Base-by-base conservation (phyloP, 495 filamentous ascomycete species). In the Trichoderma erinaceum region DNA sequence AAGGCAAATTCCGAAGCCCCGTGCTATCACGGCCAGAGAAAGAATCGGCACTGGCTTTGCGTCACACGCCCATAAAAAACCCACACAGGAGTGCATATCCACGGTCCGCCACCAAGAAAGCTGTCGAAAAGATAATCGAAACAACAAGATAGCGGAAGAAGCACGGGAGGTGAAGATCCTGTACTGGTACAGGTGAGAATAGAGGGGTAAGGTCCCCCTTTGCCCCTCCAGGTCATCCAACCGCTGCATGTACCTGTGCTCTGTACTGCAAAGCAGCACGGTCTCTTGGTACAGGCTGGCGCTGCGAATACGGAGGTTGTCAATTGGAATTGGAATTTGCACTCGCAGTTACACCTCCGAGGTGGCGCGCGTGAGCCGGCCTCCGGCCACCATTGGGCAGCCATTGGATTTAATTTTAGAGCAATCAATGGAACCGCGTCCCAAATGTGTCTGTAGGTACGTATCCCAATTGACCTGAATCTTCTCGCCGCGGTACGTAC, bases 361-460 rank as follows among this genome's bases (percentile, higher is more conserved):
- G 12, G 35, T 38, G 35, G 35, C 35, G 35, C 35, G 35, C 35
- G 44, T 48, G 44, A 16, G 44, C n/a, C 44, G 44, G 12, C n/a
- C 12, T 48, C 12, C 18, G 5, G 15, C 12, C 44, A 48, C 50
- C 18, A 58, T 58, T 58, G 50, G 50, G 50, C 50, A 16, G 50
- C 50, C 50, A 23, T 23, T 56, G 50, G 50, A 58, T 48, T 48
- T 48, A 48, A 48, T 48, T 48, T 48, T 48, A 48, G 44, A 48
- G 44, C 44, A 16, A n/a, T 18, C 43, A 46, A 18, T 18, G 12
- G 12, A 46, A 4, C 44, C 15, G 44, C 44, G 18, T 21, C 6
- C 21, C 5, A 5, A 23, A 23, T 52, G 4, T 23, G 29, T 29
- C 29, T 29, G 29, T n/a, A n/a, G n/a, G n/a, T n/a, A n/a, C n/a